phyloP scores from a whole-genome alignment of 352 stramenopile genomes.

The Blastocystis sp. region DNA sequence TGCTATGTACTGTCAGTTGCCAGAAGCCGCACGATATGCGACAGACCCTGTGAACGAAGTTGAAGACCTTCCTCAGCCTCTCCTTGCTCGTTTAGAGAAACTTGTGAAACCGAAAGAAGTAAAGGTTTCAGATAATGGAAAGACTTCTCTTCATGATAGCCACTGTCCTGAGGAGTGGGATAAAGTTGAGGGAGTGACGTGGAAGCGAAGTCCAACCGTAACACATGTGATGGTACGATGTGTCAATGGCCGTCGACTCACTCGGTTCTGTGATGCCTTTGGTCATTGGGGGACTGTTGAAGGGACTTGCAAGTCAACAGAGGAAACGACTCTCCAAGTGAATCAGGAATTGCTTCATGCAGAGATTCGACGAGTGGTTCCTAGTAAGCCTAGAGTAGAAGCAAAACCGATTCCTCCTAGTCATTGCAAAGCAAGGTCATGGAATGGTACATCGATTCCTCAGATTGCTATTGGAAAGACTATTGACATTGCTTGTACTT shows the following conservation, averaged over 20 bases:
- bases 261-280: not conserved
- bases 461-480: not conserved
- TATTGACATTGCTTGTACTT: not conserved
- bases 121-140: not conserved
- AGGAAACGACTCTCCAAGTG: not conserved
- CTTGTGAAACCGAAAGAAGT: not conserved
- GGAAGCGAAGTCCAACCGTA: not conserved
- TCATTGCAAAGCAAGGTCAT: not conserved
- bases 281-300: not conserved
- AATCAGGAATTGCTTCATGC: not conserved
- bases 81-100: not conserved
- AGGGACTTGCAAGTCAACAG: not conserved
- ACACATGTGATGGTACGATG: not conserved
- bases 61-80: not conserved
- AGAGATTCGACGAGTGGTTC: not conserved
- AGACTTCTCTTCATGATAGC: not conserved
- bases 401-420: not conserved
- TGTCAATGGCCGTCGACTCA: not conserved
- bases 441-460: not conserved
- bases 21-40: not conserved
- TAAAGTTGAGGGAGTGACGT: not conserved
- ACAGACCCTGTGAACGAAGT: not conserved
- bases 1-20: not conserved
- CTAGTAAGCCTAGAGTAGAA: not conserved
- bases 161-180: slow-evolving; percentile 15